Conservation (phyloP, 306 rosid species). For the Erythrophleum fordii region DNA sequence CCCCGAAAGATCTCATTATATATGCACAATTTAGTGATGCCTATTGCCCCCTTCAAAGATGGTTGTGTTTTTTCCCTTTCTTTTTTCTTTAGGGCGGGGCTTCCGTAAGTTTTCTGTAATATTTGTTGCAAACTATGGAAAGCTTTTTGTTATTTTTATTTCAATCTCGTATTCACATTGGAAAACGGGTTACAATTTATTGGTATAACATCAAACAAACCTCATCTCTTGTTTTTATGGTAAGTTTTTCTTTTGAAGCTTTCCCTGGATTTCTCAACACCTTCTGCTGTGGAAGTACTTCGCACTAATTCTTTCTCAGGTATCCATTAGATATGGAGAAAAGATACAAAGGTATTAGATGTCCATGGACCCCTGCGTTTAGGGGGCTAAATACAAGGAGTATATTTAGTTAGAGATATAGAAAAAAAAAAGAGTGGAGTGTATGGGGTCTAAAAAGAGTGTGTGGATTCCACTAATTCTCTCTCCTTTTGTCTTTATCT, state of each 20-base stretch:
- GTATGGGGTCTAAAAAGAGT: too few species aligned
- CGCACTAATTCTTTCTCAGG: too few species aligned
- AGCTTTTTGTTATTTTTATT: conserved; percentile 21
- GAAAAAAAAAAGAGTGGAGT: too few species aligned
- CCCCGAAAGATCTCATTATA: conserved; percentile 24
- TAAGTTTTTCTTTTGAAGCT: not conserved
- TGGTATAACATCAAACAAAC: not conserved
- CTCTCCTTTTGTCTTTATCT: not conserved
- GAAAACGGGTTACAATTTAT: not conserved
- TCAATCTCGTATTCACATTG: not conserved
- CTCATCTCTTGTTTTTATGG: not conserved
- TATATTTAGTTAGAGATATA: too few species aligned
- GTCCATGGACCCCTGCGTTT: too few species aligned
- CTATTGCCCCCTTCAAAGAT: conserved; percentile 29
- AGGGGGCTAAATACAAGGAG: too few species aligned
- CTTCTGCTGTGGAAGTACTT: too few species aligned
- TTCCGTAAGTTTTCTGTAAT: conserved; percentile 35
- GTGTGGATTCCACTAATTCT: too few species aligned
- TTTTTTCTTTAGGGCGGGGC: conserved; percentile 3
- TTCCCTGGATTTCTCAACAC: not conserved
- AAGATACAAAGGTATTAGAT: too few species aligned
- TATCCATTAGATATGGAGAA: too few species aligned
- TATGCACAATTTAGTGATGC: conserved; percentile 37
- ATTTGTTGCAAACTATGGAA: conserved; percentile 39
- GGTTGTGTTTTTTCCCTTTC: conserved; percentile 10